Percentiles rank a stretch among this genome's conserved stretches.
phyloP scores from a whole-genome alignment of 2,329 filamentous ascomycete species.

The Alternaria burnsii region DNA sequence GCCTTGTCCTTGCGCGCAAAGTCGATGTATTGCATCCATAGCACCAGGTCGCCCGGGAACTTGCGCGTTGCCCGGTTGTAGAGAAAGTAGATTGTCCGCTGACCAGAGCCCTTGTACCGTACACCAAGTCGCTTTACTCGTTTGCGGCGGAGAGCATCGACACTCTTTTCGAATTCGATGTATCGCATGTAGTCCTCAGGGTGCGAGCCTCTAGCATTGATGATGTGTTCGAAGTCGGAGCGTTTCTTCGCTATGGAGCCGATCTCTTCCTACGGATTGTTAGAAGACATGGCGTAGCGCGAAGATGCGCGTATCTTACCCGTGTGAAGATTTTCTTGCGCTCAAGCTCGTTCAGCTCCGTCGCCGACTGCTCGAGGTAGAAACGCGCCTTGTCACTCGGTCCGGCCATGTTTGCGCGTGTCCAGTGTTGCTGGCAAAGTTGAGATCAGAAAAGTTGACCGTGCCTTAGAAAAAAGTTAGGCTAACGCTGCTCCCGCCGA shows the following conservation, averaged over 20 bases:
- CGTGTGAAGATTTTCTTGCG: conserved; percentile 89
- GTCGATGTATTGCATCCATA: conserved; percentile 92
- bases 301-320: conserved; percentile 55
- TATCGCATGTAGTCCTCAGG: conserved; percentile 86
- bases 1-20: conserved; percentile 75
- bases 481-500: conserved; percentile 26
- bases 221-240: conserved; percentile 90
- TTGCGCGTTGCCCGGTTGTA: conserved; percentile 86
- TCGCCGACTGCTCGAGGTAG: conserved; percentile 90
- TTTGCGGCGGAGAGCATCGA: conserved; percentile 80
- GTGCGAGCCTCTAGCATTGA: conserved; percentile 78
- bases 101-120: conserved; percentile 73
- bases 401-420: conserved; percentile 70
- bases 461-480: conserved; percentile 24
- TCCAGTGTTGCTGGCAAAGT: conserved; percentile 19
- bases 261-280: conserved; percentile 76
- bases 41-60: conserved; percentile 78
- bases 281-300: conserved; percentile 11
- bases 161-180: conserved; percentile 73
- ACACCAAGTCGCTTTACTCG: conserved; percentile 83
- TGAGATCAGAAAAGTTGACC: conserved; percentile 30
- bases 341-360: conserved; percentile 91
- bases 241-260: conserved; percentile 86
- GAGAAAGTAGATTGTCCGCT: conserved; percentile 86
- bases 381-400: conserved; percentile 94